Conservation (phyloP, 2,329 filamentous ascomycete species). For the Talaromyces sp. region DNA sequence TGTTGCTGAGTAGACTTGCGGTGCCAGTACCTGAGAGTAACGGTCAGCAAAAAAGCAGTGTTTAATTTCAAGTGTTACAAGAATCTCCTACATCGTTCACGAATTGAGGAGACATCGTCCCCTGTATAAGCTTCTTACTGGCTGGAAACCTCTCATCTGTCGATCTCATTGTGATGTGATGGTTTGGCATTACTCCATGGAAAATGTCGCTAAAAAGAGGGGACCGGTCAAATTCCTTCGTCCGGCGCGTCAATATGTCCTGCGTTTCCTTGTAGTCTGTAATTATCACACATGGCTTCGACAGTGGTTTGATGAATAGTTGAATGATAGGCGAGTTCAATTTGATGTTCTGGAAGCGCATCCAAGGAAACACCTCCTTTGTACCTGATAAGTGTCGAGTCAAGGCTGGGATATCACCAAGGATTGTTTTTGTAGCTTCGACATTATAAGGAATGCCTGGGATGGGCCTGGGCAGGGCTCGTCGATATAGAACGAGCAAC, state of each 20-base stretch:
- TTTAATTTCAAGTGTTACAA: not conserved
- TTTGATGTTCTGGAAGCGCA: not conserved
- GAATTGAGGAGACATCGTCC: not conserved
- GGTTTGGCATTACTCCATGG: not conserved
- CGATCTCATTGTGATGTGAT: not conserved
- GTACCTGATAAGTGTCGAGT: not conserved
- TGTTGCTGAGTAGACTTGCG: not conserved
- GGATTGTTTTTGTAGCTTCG: not conserved
- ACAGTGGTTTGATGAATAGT: conserved; percentile 43
- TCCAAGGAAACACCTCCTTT: not conserved
- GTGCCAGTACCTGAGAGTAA: not conserved
- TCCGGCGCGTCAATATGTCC: conserved; percentile 16
- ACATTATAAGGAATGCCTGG: conserved; percentile 5
- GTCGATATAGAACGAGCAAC: not conserved
- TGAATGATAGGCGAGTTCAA: conserved; percentile 42
- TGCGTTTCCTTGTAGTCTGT: conserved; percentile 16
- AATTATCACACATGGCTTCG: conserved; percentile 42
- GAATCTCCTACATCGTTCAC: not conserved
- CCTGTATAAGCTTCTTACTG: not conserved
- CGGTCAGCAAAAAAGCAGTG: not conserved
- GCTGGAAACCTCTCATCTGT: not conserved
- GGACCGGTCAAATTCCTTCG: conserved; percentile 19
- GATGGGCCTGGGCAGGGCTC: conserved; percentile 2
- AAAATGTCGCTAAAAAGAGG: not conserved
- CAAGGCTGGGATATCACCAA: not conserved